Percentiles rank a stretch among this genome's conserved stretches.
phyloP scores from a whole-genome alignment of 345 rosid genomes.

The Brassica napus region DNA sequence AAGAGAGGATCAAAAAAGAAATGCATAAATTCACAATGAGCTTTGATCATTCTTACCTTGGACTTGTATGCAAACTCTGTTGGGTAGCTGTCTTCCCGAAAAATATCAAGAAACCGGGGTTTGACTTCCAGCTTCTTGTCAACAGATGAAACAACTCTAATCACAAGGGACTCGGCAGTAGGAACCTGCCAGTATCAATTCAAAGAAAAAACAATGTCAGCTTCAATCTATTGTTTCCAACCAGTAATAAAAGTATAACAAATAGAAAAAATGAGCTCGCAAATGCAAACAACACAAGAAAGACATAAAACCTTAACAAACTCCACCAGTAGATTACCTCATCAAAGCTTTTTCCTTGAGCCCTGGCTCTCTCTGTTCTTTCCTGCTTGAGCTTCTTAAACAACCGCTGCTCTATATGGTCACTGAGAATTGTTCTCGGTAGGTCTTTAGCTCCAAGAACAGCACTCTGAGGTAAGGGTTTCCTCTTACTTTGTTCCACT shows the following conservation, averaged over 20 bases:
- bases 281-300: background rate
- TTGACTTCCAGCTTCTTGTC: conserved; percentile 99
- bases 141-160: conserved; percentile 98
- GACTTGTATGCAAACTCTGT: conserved; percentile 93
- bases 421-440: conserved; percentile 93
- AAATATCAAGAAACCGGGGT: conserved; percentile 90
- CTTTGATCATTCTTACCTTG: conserved; percentile 55
- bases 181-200: conserved; percentile 60
- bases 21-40: conserved; percentile 1
- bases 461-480: conserved; percentile 95
- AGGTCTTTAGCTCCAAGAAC: conserved; percentile 98
- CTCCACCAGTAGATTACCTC: conserved; percentile 58
- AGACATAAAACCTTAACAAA: background rate
- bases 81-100: conserved; percentile 90
- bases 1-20: background rate
- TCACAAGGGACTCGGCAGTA: conserved; percentile 94
- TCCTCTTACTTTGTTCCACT: conserved; percentile 90
- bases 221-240: conserved; percentile 9
- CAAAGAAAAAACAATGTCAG: conserved; percentile 19
- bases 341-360: conserved; percentile 77
- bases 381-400: conserved; percentile 77
- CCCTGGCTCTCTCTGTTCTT: conserved; percentile 84
- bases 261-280: background rate
- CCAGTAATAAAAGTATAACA: conserved; percentile 14
- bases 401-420: conserved; percentile 91